Conservation (phyloP, 495 filamentous ascomycete genomes). For the Neurospora sp. region DNA sequence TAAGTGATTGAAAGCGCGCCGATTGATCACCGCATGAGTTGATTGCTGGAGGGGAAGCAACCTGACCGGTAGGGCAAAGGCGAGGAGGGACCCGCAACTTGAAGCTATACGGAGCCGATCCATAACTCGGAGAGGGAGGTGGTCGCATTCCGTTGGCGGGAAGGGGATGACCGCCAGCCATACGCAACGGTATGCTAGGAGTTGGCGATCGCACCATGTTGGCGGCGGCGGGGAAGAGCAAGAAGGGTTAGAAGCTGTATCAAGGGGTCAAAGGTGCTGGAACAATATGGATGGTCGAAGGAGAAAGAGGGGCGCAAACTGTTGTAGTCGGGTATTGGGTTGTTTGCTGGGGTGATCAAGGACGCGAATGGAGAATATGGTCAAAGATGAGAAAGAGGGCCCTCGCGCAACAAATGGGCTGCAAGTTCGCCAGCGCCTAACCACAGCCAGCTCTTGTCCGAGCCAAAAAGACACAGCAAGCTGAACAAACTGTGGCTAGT, state of each 20-base stretch:
- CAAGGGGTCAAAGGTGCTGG: background rate
- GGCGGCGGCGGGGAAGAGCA: background rate
- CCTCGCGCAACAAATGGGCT: background rate
- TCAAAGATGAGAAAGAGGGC: background rate
- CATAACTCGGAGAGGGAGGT: background rate
- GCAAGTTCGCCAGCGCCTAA: background rate
- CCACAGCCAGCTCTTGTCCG: background rate
- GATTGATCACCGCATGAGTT: background rate
- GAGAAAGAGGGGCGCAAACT: background rate
- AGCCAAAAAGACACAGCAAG: background rate
- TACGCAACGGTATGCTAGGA: background rate
- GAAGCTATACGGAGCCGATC: background rate
- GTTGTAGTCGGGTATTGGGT: background rate
- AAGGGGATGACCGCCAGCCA: background rate
- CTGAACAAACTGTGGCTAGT: background rate
- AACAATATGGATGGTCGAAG: background rate
- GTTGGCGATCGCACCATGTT: background rate
- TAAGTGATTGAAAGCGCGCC: background rate
- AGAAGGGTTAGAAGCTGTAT: background rate
- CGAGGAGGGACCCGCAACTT: background rate
- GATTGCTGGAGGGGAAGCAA: background rate
- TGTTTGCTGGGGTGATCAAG: background rate
- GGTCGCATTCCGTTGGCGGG: background rate
- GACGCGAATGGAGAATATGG: background rate
- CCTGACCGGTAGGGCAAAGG: background rate